phyloP scores from a whole-genome alignment of 2,329 filamentous ascomycete genomes.

The Penicillium sclerotiorum region DNA sequence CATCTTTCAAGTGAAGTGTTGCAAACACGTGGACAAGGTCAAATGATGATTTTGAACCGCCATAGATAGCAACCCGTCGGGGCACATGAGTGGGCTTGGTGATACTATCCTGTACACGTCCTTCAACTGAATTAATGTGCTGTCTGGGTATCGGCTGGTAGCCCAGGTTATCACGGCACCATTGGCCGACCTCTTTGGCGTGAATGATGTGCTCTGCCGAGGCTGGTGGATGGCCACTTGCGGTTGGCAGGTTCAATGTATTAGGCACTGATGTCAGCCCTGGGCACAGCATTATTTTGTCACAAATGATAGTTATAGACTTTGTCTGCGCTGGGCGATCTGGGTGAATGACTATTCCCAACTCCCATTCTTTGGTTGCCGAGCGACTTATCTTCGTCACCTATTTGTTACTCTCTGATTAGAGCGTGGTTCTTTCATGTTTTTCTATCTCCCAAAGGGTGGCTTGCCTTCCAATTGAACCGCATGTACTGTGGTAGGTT shows the following conservation, averaged over 20 bases:
- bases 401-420: too few relatives aligned
- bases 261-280: conserved; percentile 31
- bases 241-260: conserved; percentile 10
- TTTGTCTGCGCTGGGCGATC: too few relatives aligned
- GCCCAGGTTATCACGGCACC: conserved; percentile 24
- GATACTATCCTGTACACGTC: too few relatives aligned
- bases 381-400: too few relatives aligned
- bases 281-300: conserved; percentile 31
- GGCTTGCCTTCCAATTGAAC: conserved; percentile 25
- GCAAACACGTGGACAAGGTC: conserved; percentile 31
- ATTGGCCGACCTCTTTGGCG: conserved; percentile 27
- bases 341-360: too few relatives aligned
- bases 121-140: too few relatives aligned
- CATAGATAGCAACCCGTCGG: conserved; percentile 27
- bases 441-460: not conserved
- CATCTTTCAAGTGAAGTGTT: conserved; percentile 21
- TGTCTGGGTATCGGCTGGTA: conserved; percentile 26
- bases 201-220: conserved; percentile 16
- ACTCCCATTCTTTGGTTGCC: too few relatives aligned
- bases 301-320: too few relatives aligned
- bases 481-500: conserved; percentile 22
- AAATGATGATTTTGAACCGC: conserved; percentile 31
- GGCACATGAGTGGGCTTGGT: not conserved
- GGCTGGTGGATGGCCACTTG: not conserved
- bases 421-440: too few relatives aligned